Evolutionary conservation across 2,329 filamentous ascomycete genomes (phyloP).

Genomic region (Epichloe gansuensis): DNA sequence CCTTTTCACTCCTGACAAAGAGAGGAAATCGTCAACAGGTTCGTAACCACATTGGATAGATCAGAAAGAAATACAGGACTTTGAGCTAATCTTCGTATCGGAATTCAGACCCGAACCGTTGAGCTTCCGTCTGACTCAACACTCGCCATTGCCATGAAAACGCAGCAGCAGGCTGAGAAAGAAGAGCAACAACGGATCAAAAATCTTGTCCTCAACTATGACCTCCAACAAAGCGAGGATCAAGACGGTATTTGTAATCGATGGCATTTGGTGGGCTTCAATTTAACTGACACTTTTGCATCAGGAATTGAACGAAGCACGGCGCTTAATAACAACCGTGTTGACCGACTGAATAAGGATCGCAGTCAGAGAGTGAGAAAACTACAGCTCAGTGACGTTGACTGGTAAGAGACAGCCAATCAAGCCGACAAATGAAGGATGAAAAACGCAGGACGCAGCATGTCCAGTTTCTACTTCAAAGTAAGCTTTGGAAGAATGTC

Average conservation of each 20-base stretch:
- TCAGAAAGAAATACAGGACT: background rate
- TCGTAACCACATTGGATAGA: background rate
- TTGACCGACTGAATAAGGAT: constrained; percentile 46
- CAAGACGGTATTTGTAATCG: constrained; percentile 51
- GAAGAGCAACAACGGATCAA: constrained; percentile 99
- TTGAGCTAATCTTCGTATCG: constrained; percentile 2
- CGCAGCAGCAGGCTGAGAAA: constrained; percentile 84
- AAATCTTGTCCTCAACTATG: constrained; percentile 91
- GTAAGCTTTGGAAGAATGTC: background rate
- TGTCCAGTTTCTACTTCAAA: background rate
- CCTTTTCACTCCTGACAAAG: constrained; percentile 92
- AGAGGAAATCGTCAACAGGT: constrained; percentile 92
- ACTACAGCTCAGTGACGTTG: constrained; percentile 89
- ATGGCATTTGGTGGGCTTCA: background rate
- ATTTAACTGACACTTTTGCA: constrained; percentile 10
- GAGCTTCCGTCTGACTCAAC: constrained; percentile 83
- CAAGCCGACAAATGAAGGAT: background rate
- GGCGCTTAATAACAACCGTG: constrained; percentile 39
- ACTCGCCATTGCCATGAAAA: constrained; percentile 93
- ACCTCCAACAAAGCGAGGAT: constrained; percentile 75
- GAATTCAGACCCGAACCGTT: constrained; percentile 68
- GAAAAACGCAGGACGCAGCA: background rate
- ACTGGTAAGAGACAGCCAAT: constrained; percentile 56
- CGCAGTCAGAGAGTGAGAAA: constrained; percentile 77
- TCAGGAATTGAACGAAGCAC: constrained; percentile 38